Conservation (phyloP, 495 filamentous ascomycete genomes). For the Clavariopsis aquatica region DNA sequence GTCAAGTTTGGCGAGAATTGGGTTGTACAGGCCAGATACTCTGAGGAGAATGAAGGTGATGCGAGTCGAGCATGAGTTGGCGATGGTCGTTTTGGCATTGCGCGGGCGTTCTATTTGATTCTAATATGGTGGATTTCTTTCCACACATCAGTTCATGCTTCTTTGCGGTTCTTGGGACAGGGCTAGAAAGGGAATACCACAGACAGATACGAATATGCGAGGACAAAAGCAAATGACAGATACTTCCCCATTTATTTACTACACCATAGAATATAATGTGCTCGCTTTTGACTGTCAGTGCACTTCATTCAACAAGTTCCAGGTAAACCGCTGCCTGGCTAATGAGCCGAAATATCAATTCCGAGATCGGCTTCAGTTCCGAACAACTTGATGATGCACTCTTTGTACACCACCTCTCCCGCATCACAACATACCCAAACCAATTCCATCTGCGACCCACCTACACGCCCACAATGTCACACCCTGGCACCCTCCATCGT, state of each 20-base stretch:
- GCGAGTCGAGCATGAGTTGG: conserved; percentile 1
- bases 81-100: conserved; percentile 10
- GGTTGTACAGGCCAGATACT: conserved; percentile 66
- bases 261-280: too few species aligned
- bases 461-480: conserved; percentile 23
- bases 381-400: background rate
- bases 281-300: too few species aligned
- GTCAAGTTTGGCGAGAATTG: conserved; percentile 84
- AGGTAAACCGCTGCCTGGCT: too few species aligned
- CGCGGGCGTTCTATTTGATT: conserved; percentile 10
- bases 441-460: conserved; percentile 1
- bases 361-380: background rate
- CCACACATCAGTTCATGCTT: background rate
- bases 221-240: background rate
- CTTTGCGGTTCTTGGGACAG: background rate
- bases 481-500: conserved; percentile 59
- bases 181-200: background rate
- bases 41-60: conserved; percentile 18
- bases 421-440: background rate
- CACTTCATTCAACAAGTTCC: too few species aligned
- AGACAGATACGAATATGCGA: background rate
- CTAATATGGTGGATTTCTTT: background rate
- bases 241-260: too few species aligned
- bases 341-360: too few species aligned
- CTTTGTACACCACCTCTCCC: background rate